Evolutionary conservation across 768 basidiomycete genomes (phyloP), one percentile per base, ranked within the genome.

Genomic region (Rhodotorula kratochvilovae): DNA sequence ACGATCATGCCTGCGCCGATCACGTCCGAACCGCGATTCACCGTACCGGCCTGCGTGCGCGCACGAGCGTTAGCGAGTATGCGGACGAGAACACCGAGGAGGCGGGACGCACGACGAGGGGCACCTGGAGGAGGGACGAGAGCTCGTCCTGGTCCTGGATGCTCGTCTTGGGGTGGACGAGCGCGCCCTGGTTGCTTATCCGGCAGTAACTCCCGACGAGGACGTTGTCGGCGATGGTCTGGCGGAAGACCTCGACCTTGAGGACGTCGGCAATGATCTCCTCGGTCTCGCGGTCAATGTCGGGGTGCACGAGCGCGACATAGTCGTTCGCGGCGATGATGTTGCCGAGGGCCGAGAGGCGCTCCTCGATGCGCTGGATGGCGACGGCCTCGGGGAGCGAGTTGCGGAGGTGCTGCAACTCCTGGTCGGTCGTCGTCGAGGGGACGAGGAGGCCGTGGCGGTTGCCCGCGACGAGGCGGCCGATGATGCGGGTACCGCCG

Each of bases 181-280:
- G 85, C 19, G 95, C 96, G 55, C 96, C 96, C 83, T 98, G 92
- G 80, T 98, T 98, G 58, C 90, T 90, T 80, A 99, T 87, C 65
- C 88, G 90, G 81, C 92, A 94, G 80, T 98, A 99, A 70, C 89
- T 91, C 51, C 96, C 96, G 53, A 98, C 95, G 56, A 99, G 87
- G 60, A 94, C 94, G 82, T 98, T 97, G 76, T 91, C 89, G 21
- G 96, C 96, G 75, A 99, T 85, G 17, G 93, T 99, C 81, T 99
- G 96, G 59, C 96, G 85, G 84, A 99, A 99, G 10, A 98, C 96
- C 80, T 99, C 96, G 72, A 98, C 96, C 81, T 98, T 98, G 76
- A 99, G 86, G 29, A 96, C 92, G 80, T 99, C 96, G 39, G 96
- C 96, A 81, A 99, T 97, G 83, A 99, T 98, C 82, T 99, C 96